Evolutionary conservation across 257 asterid genomes (phyloP).

Genomic region (Solanum peruvianum): DNA sequence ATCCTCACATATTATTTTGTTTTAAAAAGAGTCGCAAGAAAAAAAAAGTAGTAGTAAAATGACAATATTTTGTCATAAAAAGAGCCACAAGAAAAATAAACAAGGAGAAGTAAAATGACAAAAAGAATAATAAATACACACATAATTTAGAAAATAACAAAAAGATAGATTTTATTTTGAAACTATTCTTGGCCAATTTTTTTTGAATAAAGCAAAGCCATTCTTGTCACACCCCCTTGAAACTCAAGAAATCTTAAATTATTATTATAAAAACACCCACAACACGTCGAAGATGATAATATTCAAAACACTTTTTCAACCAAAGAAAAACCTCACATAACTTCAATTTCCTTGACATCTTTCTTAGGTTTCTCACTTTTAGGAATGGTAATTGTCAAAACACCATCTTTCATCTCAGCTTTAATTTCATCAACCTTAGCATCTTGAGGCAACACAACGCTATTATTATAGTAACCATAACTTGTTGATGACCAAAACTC

Average conservation of each 20-base stretch:
- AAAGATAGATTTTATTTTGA: too few species aligned
- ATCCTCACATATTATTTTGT: too few species aligned
- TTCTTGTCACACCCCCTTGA: neutral
- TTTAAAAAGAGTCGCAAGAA: too few species aligned
- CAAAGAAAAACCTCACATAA: neutral
- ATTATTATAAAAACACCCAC: neutral
- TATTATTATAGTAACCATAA: slow-evolving; percentile 36
- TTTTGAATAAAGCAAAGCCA: neutral
- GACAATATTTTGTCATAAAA: too few species aligned
- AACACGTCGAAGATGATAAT: neutral
- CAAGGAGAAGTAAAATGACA: too few species aligned
- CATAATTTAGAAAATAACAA: too few species aligned
- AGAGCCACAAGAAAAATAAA: too few species aligned
- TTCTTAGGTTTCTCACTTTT: slow-evolving; percentile 23
- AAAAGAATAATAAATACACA: too few species aligned
- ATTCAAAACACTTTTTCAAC: neutral
- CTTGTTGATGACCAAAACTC: slow-evolving; percentile 27
- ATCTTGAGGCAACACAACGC: slow-evolving; percentile 38
- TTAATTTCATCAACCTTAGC: slow-evolving; percentile 41
- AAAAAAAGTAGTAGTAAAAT: too few species aligned
- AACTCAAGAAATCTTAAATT: neutral
- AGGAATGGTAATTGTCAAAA: slow-evolving; percentile 32
- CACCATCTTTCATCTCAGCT: slow-evolving; percentile 57
- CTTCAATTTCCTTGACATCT: slow-evolving; percentile 39
- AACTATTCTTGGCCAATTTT: too few species aligned